phyloP scores from a whole-genome alignment of 225 moss, liverwort and hornwort species.

The Marchantia polymorpha region DNA sequence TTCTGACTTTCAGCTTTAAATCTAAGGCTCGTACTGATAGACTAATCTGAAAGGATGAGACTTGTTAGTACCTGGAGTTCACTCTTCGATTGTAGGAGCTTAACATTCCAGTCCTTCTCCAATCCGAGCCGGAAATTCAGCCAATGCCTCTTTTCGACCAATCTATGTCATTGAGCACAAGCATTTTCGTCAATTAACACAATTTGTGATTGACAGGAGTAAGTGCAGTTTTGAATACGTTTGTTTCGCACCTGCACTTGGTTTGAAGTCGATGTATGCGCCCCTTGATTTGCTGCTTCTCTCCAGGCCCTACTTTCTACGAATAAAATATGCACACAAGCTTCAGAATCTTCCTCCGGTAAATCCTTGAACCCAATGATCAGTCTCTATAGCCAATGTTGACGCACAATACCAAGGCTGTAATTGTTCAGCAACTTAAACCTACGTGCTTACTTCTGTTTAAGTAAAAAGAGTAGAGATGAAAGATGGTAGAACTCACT shows the following conservation, averaged over 20 bases:
- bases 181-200: not conserved
- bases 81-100: constrained; percentile 7
- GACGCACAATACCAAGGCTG: not conserved
- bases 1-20: too few relatives aligned
- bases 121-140: constrained; percentile 1
- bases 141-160: not conserved
- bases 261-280: constrained; percentile 12
- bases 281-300: constrained; percentile 25
- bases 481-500: constrained; percentile 4
- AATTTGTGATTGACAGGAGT: not conserved
- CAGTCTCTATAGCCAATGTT: not conserved
- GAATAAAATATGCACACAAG: constrained; percentile 5
- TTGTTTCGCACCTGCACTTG: constrained; percentile 19
- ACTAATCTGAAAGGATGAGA: not conserved
- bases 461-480: not conserved
- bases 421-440: not conserved
- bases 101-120: not conserved
- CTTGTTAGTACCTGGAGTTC: constrained; percentile 18
- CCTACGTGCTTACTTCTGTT: not conserved
- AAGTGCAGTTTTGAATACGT: too few relatives aligned
- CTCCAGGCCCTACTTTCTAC: constrained; percentile 23
- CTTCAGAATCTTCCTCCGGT: not conserved
- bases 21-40: too few relatives aligned
- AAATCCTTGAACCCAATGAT: not conserved
- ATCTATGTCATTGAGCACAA: constrained; percentile 15